Evolutionary conservation across 2,329 filamentous ascomycete genomes (phyloP).

Genomic region (Fusarium virguliforme): DNA sequence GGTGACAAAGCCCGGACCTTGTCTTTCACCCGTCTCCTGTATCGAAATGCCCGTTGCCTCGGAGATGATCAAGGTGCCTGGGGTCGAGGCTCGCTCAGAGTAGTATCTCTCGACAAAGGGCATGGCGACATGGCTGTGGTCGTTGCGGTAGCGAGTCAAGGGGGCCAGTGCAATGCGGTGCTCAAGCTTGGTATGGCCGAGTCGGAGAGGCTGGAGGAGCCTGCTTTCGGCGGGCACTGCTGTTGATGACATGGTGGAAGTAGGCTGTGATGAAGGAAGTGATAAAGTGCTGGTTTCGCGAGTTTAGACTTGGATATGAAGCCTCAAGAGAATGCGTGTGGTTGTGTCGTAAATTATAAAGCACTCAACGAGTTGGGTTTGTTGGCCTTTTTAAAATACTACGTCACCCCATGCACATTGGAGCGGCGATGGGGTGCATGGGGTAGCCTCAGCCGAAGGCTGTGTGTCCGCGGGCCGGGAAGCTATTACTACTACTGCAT

Average conservation of each 20-base stretch:
- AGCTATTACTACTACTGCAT: neutral
- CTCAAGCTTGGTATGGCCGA: constrained; percentile 41
- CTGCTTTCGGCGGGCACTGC: constrained; percentile 34
- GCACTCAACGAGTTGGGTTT: neutral
- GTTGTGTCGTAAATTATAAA: neutral
- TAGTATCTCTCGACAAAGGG: constrained; percentile 52
- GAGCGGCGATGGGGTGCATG: neutral
- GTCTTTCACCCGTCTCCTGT: constrained; percentile 32
- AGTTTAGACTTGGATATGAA: neutral
- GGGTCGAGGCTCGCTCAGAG: constrained; percentile 57
- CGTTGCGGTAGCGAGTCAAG: constrained; percentile 66
- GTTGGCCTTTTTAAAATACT: neutral
- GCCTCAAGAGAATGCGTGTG: neutral
- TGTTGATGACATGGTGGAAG: constrained; percentile 29
- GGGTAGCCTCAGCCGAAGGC: neutral
- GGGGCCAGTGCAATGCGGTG: constrained; percentile 50
- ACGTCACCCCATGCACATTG: neutral
- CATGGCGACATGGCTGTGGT: constrained; percentile 57
- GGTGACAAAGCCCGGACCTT: constrained; percentile 35
- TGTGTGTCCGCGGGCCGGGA: neutral
- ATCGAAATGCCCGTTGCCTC: constrained; percentile 52
- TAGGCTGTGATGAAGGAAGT: neutral
- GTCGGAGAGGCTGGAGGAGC: constrained; percentile 47
- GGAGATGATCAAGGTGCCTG: constrained; percentile 61
- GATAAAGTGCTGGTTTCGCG: too few relatives aligned